A percentile compares a stretch with the other conserved stretches of the same genome.
These are phyloP conservation scores for Euphorbia corollata DNA, from an alignment of 441 rosid genomes.

Conservation along the genomic window DNA sequence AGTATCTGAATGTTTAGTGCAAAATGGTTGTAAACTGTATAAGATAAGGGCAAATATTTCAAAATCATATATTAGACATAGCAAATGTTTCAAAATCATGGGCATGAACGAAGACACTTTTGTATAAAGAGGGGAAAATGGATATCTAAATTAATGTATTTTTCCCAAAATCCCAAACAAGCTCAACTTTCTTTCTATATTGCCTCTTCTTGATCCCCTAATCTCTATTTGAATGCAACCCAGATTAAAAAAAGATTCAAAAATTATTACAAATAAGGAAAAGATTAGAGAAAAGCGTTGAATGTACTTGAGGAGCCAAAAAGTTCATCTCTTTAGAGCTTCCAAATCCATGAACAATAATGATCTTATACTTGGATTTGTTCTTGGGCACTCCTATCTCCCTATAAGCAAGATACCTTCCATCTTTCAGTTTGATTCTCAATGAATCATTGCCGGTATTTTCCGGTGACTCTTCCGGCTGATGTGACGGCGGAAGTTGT, in stretches of 20 bases:
- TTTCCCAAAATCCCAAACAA: background rate
- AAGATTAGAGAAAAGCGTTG: slow-evolving; percentile 3
- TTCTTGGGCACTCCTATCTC: slow-evolving; percentile 62
- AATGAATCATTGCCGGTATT: slow-evolving; percentile 29
- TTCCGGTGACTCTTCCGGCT: slow-evolving; percentile 18
- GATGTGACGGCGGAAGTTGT: slow-evolving; percentile 22
- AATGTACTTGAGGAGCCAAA: slow-evolving; percentile 51
- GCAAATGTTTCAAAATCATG: no score
- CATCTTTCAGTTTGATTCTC: slow-evolving; percentile 65
- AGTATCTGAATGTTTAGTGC: no score
- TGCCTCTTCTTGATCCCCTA: background rate
- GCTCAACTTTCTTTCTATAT: background rate
- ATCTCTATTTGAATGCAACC: background rate
- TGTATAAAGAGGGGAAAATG: no score
- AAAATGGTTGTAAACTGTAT: no score
- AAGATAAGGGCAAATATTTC: no score
- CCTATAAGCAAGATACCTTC: slow-evolving; percentile 60
- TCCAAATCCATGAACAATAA: slow-evolving; percentile 82
- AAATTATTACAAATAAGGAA: background rate
- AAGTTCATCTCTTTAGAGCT: slow-evolving; percentile 83
- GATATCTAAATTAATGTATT: background rate
- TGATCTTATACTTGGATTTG: slow-evolving; percentile 45
- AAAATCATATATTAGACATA: no score
- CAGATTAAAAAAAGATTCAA: slow-evolving; percentile 1
- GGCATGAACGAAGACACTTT: no score